Evolutionary conservation across 2,329 filamentous ascomycete species (phyloP).

Genomic region (Colletotrichum cuscutae): DNA sequence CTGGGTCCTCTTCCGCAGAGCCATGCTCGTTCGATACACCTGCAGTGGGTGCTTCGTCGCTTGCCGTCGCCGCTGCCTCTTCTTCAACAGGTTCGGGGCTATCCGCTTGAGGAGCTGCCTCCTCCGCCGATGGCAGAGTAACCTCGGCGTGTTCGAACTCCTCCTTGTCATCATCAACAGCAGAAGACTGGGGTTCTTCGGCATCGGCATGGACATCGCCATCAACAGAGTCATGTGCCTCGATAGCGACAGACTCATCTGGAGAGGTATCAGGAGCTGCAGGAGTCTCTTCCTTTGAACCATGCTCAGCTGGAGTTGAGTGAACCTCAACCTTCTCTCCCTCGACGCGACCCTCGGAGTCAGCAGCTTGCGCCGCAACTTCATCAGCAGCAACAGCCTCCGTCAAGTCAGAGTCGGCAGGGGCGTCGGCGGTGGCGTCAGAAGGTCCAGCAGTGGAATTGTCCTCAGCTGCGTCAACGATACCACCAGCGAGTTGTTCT

Average conservation of each 20-base stretch:
- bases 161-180: background rate
- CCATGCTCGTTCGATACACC: too few species aligned
- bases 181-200: too few species aligned
- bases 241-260: background rate
- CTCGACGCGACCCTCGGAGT: background rate
- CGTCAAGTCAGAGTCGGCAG: background rate
- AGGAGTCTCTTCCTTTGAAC: background rate
- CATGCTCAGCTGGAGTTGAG: background rate
- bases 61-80: background rate
- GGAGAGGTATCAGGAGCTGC: background rate
- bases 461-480: constrained; percentile 21
- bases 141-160: background rate
- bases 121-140: background rate
- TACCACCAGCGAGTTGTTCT: constrained; percentile 25
- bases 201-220: background rate
- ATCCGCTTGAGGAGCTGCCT: background rate
- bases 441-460: constrained; percentile 20
- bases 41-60: background rate
- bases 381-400: background rate
- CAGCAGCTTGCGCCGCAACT: background rate
- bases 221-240: background rate
- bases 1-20: too few species aligned
- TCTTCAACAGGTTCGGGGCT: background rate
- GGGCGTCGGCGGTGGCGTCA: constrained; percentile 24
- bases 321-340: background rate